These are phyloP conservation scores for Populus ilicifolia DNA, from an alignment of 345 rosid genomes.

Conservation along the genomic window DNA sequence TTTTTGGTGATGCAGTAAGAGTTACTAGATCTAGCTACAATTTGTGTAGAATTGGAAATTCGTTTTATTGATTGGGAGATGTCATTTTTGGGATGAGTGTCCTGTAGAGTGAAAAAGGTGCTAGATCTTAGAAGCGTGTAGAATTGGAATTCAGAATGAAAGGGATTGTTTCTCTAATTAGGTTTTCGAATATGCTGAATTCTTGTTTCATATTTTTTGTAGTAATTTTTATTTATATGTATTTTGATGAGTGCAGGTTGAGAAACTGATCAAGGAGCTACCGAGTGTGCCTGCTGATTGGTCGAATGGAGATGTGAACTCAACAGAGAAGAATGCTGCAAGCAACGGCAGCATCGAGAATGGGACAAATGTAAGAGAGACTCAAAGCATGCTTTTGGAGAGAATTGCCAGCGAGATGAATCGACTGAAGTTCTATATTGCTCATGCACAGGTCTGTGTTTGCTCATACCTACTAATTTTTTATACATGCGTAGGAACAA, in stretches of 20 bases:
- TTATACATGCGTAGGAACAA: background rate
- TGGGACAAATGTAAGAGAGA: conserved; percentile 80
- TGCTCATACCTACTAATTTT: conserved; percentile 3
- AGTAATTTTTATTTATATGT: background rate
- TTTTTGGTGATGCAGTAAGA: background rate
- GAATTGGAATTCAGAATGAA: background rate
- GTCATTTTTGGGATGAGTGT: background rate
- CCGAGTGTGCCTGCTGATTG: conserved; percentile 79
- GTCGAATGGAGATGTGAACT: conserved; percentile 62
- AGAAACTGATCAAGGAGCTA: conserved; percentile 89
- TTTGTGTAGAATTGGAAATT: background rate
- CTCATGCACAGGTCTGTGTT: conserved; percentile 87
- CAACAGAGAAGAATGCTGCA: conserved; percentile 35
- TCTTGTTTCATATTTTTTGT: background rate
- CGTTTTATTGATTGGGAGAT: background rate
- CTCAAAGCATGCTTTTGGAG: conserved; percentile 94
- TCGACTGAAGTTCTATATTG: conserved; percentile 83
- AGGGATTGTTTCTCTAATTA: background rate
- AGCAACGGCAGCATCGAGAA: conserved; percentile 51
- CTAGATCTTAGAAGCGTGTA: background rate
- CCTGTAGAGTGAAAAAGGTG: background rate
- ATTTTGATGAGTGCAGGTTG: conserved; percentile 54
- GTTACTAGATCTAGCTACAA: background rate
- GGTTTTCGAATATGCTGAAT: background rate
- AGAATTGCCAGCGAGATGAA: conserved; percentile 99